Base-by-base conservation (phyloP, 805 yeast genomes). In the Saccharomyces paradoxus region DNA sequence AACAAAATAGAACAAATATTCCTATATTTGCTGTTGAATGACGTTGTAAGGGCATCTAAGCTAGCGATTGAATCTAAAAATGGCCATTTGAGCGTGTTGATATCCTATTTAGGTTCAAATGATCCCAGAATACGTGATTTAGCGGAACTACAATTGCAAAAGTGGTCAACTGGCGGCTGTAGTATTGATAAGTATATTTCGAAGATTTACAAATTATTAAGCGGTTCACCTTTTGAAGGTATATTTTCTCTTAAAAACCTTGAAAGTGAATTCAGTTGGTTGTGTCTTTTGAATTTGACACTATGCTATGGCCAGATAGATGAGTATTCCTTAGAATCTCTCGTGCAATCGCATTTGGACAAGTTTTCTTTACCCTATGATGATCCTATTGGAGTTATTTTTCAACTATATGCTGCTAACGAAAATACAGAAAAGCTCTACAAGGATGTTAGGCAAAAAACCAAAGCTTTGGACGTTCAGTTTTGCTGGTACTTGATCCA, bases 41-140 rank as follows among this genome's bases (percentile, higher is more conserved):
- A 84, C 54, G 63, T 89, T 29, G 72, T 77, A 8, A 74, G 74
- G 28, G 97, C 98, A 0, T 74, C 84, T 5, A 73, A 75, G 30
- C 56, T 73, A 2, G 91, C 97, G 0, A 69, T 83, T 1, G 71
- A 77, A n/a, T 69, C 86, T 0, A 77, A 77, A 8, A 87, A 87
- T 62, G 70, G 79, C 4, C 96, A 91, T 66, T 69, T 92, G 21
- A 82, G 96, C 0, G 81, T 81, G 0, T 63, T 89, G 28, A 68
- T 92, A 12, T 78, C 96, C 0, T 71, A 87, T 47, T 66, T 86
- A 7, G 96, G 88, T 32, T 83, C 94, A 0, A 84, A 86, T 60
- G 87, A 84, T 59, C 76, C 76, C 0, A 74, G 77, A 1, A 84
- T 86, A 2, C 74, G 75, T 50, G 63, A 62, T 0, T 73, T 81